Evolutionary conservation across 1,139 yeast genomes (phyloP).

Genomic region (Candida sanyaensis): DNA sequence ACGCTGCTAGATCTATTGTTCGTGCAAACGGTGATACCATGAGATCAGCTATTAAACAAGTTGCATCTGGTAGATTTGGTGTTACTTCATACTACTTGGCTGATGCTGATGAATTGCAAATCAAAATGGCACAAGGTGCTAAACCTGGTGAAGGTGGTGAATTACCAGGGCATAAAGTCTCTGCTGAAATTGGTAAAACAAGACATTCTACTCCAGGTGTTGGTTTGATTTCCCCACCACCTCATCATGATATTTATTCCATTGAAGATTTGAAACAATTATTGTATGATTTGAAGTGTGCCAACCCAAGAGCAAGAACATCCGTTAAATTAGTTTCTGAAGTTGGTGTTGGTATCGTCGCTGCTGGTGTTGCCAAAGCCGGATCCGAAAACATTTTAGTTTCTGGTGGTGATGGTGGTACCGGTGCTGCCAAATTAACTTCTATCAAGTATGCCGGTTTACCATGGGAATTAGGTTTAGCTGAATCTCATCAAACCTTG

Average conservation of each 20-base stretch:
- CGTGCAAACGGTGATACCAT: conserved; percentile 90
- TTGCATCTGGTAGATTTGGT: conserved; percentile 98
- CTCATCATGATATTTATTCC: conserved; percentile 97
- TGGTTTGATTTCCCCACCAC: conserved; percentile 96
- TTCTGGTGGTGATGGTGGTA: conserved; percentile 99
- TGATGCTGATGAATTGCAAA: conserved; percentile 96
- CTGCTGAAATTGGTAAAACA: conserved; percentile 86
- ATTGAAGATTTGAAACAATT: conserved; percentile 97
- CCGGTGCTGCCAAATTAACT: conserved; percentile 98
- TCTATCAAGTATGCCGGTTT: conserved; percentile 96
- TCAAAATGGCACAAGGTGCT: conserved; percentile 99
- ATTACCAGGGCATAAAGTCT: conserved; percentile 92
- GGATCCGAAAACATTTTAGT: conserved; percentile 95
- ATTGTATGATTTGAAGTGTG: conserved; percentile 93
- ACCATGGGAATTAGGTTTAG: conserved; percentile 98
- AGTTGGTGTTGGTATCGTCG: conserved; percentile 98
- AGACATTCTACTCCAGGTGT: conserved; percentile 98
- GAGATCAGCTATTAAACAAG: conserved; percentile 97
- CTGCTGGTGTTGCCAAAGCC: conserved; percentile 99
- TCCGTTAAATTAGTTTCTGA: conserved; percentile 96
- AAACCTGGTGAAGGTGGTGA: conserved; percentile 99
- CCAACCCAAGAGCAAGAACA: conserved; percentile 96
- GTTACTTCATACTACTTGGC: conserved; percentile 93
- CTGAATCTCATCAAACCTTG: conserved; percentile 96
- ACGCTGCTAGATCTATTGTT: conserved; percentile 82